These are phyloP conservation scores for Acarospora socialis DNA, from an alignment of 2,329 filamentous ascomycete genomes.

Conservation along the genomic window DNA sequence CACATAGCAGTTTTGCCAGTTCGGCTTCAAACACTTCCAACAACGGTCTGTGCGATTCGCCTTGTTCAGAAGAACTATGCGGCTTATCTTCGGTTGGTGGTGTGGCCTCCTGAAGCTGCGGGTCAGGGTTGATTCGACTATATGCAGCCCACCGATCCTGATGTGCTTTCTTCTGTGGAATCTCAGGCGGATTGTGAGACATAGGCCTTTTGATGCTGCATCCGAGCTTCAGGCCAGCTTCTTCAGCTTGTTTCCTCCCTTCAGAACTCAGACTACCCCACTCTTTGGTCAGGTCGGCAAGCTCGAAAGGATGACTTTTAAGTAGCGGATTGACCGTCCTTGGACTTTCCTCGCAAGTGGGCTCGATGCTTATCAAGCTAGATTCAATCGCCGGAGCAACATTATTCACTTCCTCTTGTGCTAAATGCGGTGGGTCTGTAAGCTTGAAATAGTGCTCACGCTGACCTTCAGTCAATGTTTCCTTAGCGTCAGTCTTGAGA, in stretches of 20 bases:
- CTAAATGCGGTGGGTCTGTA: slow-evolving; percentile 3
- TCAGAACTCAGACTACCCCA: slow-evolving; percentile 9
- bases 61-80: slow-evolving; percentile 5
- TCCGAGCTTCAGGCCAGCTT: slow-evolving; percentile 11
- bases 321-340: too few species aligned
- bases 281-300: too few species aligned
- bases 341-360: too few species aligned
- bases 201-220: slow-evolving; percentile 7
- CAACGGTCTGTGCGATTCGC: slow-evolving; percentile 1
- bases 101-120: slow-evolving; percentile 10
- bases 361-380: too few species aligned
- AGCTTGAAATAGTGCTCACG: slow-evolving; percentile 4
- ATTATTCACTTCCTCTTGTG: too few species aligned
- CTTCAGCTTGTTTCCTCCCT: slow-evolving; percentile 11
- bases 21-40: slow-evolving; percentile 13
- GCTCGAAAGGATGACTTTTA: slow-evolving; percentile 7
- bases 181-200: too few species aligned
- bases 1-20: slow-evolving; percentile 7
- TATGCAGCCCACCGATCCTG: slow-evolving; percentile 15
- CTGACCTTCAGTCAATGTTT: slow-evolving; percentile 2
- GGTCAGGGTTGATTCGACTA: slow-evolving; percentile 9
- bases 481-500: too few species aligned
- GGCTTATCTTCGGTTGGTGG: slow-evolving; percentile 14
- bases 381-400: too few species aligned
- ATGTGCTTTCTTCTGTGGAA: too few species aligned